Evolutionary conservation across 805 yeast genomes (phyloP).

Genomic region (Candida maris): DNA sequence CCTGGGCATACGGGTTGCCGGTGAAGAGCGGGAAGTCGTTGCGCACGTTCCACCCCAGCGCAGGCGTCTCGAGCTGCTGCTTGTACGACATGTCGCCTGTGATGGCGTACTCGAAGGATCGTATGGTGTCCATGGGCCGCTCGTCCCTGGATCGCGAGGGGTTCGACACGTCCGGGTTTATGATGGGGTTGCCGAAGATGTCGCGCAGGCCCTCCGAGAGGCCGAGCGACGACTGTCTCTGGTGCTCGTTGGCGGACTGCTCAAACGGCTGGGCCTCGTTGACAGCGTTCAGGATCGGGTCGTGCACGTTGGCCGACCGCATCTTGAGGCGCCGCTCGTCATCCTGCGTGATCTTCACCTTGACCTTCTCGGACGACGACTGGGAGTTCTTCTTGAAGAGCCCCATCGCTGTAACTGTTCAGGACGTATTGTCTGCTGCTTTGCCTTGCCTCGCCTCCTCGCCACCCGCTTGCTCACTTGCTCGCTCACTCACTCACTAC

Average conservation of each 20-base stretch:
- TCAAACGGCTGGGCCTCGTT: conserved; percentile 97
- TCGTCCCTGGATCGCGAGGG: conserved; percentile 94
- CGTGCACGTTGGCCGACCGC: conserved; percentile 70
- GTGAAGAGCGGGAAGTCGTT: conserved; percentile 63
- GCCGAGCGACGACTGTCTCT: conserved; percentile 32
- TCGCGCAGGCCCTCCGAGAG: conserved; percentile 56
- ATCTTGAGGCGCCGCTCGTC: conserved; percentile 56
- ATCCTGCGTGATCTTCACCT: conserved; percentile 44
- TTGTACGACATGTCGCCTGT: conserved; percentile 81
- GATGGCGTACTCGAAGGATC: conserved; percentile 90
- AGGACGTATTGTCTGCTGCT: too few relatives aligned
- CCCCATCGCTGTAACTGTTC: too few relatives aligned
- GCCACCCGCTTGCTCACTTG: too few relatives aligned
- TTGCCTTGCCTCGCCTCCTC: background rate
- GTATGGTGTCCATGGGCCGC: conserved; percentile 93
- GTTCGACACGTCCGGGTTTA: conserved; percentile 80
- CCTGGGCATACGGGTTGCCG: conserved; percentile 34
- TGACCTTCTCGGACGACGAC: conserved; percentile 24
- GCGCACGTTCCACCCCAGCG: conserved; percentile 84
- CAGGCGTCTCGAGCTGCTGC: conserved; percentile 74
- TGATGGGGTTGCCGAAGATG: conserved; percentile 80
- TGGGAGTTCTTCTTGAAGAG: conserved; percentile 39
- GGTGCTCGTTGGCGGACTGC: conserved; percentile 40
- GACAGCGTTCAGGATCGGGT: conserved; percentile 90
- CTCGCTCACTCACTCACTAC: too few relatives aligned